Conservation (phyloP, 2,329 filamentous ascomycete species). For the Aspergillus terreus region DNA sequence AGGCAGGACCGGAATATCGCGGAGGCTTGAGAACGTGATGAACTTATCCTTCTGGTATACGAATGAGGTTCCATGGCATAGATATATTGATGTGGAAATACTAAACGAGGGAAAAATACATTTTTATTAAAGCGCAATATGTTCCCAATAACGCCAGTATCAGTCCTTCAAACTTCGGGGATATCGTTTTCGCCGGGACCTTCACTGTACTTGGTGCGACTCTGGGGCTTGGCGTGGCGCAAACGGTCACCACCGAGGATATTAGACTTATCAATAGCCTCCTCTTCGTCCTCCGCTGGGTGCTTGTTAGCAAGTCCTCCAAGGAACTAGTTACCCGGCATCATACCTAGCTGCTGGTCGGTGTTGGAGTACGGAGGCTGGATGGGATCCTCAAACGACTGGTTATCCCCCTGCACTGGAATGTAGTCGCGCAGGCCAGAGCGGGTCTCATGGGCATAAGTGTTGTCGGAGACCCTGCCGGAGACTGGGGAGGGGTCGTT, state of each 20-base stretch:
- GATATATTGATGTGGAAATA: too few relatives aligned
- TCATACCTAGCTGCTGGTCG: constrained; percentile 27
- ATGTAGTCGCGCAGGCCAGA: constrained; percentile 11
- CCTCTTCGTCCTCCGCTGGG: constrained; percentile 18
- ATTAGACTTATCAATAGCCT: constrained; percentile 20
- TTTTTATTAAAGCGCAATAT: too few relatives aligned
- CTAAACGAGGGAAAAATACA: too few relatives aligned
- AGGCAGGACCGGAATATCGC: too few relatives aligned
- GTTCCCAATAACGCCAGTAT: too few relatives aligned
- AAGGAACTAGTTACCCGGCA: not conserved
- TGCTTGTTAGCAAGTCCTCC: not conserved
- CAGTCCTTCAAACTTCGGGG: constrained; percentile 2
- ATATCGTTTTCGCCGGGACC: constrained; percentile 22
- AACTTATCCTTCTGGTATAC: too few relatives aligned
- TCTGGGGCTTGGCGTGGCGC: constrained; percentile 22
- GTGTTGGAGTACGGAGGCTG: constrained; percentile 26
- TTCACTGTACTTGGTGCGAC: constrained; percentile 19
- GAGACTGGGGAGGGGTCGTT: constrained; percentile 25
- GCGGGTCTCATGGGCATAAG: constrained; percentile 21
- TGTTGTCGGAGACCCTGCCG: constrained; percentile 16
- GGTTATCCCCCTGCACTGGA: constrained; percentile 23
- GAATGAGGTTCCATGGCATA: too few relatives aligned
- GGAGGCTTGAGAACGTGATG: too few relatives aligned
- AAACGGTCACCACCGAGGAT: constrained; percentile 20
- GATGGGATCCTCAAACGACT: constrained; percentile 23